Base-by-base conservation (phyloP, 768 basidiomycete genomes). In the Suillus discolor region DNA sequence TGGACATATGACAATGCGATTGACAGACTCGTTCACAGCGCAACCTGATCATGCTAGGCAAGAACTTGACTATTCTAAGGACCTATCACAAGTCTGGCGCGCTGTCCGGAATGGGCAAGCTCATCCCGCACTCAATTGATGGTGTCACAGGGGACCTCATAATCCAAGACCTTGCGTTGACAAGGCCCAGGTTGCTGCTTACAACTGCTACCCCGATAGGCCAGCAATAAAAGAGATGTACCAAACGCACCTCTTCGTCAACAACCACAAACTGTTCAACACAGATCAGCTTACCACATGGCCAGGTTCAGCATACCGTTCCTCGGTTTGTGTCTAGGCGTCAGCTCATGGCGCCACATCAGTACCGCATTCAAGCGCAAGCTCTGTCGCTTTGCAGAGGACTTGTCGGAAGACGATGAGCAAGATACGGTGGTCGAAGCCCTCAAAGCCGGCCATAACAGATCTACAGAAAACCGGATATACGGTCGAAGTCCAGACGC, bases 41-140 rank as follows among this genome's bases (percentile, higher is more conserved):
- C 23, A 51, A 51, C 23, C 49, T 51, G 1, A 23, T 51, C 23
- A 51, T 51, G 23, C 23, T 51, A 15, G 49, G 49, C 4, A 51
- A 25, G 23, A 49, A 49, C 13, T 4, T 51, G 23, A 51, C 13
- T 0, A 51, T 51, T 15, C 49, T 51, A 0, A 28, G 49, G 15
- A 51, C 49, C 4, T 74, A 72, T 51, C 63, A 67, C 44, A 72
- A 77, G 61, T 66, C 65, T 0, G 68, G 61, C 11, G n/a, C 66
- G 3, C 42, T 69, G n/a, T 62, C 12, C 6, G 13, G 51, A 18
- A 9, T 57, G 3, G 69, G 75, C 57, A 73, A 70, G 41, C 66
- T 75, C 7, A 74, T 78, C 16, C 78, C 76, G 1, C 74, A 75
- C 51, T 65, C 71, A 0, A 47, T 77, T 0, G 71, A 75, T 65